These are phyloP conservation scores for Porcisia deanei DNA, from an alignment of 208 protist species.

Conservation along the genomic window DNA sequence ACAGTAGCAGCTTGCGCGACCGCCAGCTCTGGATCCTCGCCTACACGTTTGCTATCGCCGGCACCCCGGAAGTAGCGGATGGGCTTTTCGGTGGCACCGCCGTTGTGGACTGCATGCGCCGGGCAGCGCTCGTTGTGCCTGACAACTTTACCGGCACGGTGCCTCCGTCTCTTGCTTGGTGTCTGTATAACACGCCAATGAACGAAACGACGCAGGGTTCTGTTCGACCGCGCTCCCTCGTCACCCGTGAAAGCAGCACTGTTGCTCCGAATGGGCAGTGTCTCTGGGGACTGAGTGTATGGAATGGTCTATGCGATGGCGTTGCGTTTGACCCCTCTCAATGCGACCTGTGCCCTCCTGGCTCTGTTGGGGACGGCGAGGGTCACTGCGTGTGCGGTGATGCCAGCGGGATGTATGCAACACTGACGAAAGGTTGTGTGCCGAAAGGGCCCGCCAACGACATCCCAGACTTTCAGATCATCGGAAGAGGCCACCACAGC, in stretches of 20 bases:
- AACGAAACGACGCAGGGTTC: constrained; percentile 3
- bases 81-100: constrained; percentile 15
- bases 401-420: constrained; percentile 16
- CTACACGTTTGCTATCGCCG: constrained; percentile 19
- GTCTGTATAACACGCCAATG: constrained; percentile 21
- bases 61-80: constrained; percentile 6
- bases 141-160: constrained; percentile 12
- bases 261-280: constrained; percentile 19
- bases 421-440: constrained; percentile 26
- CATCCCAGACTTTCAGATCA: constrained; percentile 8
- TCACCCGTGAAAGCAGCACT: constrained; percentile 12
- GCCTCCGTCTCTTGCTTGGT: constrained; percentile 31
- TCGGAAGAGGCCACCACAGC: not conserved
- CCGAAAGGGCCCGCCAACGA: constrained; percentile 16
- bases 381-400: constrained; percentile 38
- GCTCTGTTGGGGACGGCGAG: constrained; percentile 28
- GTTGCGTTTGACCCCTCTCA: constrained; percentile 17
- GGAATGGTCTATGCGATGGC: constrained; percentile 27
- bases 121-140: constrained; percentile 22
- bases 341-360: constrained; percentile 26
- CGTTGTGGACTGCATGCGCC: constrained; percentile 29
- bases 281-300: constrained; percentile 27
- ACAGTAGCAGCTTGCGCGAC: constrained; percentile 6
- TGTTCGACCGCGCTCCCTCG: constrained; percentile 17
- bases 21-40: constrained; percentile 26